phyloP scores from a whole-genome alignment of 108 stramenopile species.

The Heterococcus sp. region DNA sequence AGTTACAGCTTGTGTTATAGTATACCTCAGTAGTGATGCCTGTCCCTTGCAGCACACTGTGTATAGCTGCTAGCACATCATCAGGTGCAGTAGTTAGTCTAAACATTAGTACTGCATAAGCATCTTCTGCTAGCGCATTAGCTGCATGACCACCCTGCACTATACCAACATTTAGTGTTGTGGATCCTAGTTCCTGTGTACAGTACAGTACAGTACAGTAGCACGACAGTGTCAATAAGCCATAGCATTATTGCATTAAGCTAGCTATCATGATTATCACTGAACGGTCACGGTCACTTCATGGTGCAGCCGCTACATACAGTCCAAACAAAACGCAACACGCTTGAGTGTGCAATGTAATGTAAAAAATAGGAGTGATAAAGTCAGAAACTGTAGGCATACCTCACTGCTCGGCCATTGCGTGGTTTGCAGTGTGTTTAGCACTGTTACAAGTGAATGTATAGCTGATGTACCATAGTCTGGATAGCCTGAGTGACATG shows the following conservation, averaged over 20 bases:
- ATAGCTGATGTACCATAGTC: conserved; percentile 33
- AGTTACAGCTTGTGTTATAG: no score
- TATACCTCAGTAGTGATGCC: neutral
- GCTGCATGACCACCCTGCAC: conserved; percentile 44
- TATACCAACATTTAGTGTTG: conserved; percentile 47
- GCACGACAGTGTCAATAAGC: no score
- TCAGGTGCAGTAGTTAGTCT: conserved; percentile 28
- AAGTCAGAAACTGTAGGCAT: no score
- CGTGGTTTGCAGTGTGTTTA: conserved; percentile 18
- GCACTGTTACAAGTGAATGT: conserved; percentile 31
- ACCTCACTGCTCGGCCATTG: conserved; percentile 37
- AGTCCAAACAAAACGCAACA: no score
- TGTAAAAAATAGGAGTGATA: no score
- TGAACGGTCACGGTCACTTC: no score
- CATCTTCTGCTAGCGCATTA: conserved; percentile 40
- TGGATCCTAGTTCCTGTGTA: conserved; percentile 42
- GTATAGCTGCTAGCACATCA: conserved; percentile 14
- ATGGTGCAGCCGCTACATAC: no score
- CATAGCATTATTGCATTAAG: no score
- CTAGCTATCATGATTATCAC: no score
- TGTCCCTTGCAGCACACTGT: neutral
- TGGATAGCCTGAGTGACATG: conserved; percentile 50
- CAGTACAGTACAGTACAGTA: no score
- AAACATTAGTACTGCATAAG: conserved; percentile 38
- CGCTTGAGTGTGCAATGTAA: no score